Evolutionary conservation across 176 grass and related monocot genomes (phyloP).

Genomic region (Elymus sibiricus): DNA sequence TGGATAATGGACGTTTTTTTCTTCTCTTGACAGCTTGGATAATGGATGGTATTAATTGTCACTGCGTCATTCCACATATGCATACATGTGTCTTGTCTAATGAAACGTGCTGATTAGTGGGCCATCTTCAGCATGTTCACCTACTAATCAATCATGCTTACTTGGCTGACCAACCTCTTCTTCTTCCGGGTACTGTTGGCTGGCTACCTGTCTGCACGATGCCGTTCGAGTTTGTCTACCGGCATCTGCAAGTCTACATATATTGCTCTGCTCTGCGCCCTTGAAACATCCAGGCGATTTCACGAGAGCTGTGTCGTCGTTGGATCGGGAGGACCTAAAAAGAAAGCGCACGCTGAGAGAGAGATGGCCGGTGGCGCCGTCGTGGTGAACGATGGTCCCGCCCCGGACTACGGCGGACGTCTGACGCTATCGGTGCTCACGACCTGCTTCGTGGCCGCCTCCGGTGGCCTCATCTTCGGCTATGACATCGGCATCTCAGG

Average conservation of each 20-base stretch:
- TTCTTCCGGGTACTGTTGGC: not conserved
- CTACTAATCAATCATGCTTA: not conserved
- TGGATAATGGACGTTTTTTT: not conserved
- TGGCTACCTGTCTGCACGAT: constrained; percentile 15
- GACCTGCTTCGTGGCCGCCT: constrained; percentile 77
- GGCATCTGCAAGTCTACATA: not conserved
- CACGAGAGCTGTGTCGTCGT: not conserved
- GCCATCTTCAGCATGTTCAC: not conserved
- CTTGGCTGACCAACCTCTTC: not conserved
- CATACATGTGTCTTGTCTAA: not conserved
- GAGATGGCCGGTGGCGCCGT: not conserved
- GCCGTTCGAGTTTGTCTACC: not conserved
- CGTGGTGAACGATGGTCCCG: not conserved
- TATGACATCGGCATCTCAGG: constrained; percentile 92
- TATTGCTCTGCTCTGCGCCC: not conserved
- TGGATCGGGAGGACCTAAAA: not conserved
- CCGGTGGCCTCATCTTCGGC: constrained; percentile 88
- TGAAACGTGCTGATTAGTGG: not conserved
- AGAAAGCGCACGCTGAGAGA: not conserved
- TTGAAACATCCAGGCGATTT: not conserved
- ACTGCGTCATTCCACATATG: not conserved
- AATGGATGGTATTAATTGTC: not conserved
- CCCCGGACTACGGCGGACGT: constrained; percentile 38
- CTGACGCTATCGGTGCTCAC: constrained; percentile 61
- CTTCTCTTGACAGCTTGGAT: not conserved